Base-by-base conservation (phyloP, 148 eudicot genomes). In the Camellia granthamiana region DNA sequence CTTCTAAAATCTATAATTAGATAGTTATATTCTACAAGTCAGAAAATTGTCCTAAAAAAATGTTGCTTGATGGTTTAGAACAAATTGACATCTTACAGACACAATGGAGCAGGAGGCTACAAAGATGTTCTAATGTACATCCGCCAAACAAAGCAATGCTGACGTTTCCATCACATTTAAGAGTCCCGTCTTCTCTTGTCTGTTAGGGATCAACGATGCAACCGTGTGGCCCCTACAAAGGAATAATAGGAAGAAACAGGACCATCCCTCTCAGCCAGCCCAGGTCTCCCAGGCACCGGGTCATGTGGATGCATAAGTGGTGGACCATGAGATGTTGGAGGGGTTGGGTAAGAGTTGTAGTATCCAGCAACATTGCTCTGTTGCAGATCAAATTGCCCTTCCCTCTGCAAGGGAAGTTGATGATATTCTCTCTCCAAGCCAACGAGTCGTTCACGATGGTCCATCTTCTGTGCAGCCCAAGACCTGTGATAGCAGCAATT, bases 171-270 rank as follows among this genome's bases (percentile, higher is more conserved):
- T 30, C 38, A 30, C 38, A 30, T 30, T 30, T 30, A 30, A 30
- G 38, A 30, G 38, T 30, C 38, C 1, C 1, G 1, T 30, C 38
- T 30, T 30, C 38, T 30, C 38, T 30, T 30, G 38, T 30, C 38
- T 30, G 38, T 0, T 30, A 30, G 38, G 4, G n/a, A 21, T 77
- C 72, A 77, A 43, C 72, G 79, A 23, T 77, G 51, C 19, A 77
- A 52, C 68, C 44, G 75, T 21, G 23, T 43, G 46, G 80, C 76
- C 77, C 86, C 78, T 1, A 46, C 75, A 84, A 77, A 84, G 11
- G 83, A 72, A 52, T 71, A 80, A 52, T 64, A 72, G 56, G 86
- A 84, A 43, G 86, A 84, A 43, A 80, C 56, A 2, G 83, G 83
- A 30, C 30, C 38, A 65, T 19, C 55, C 12, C 60, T 10, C 7